These are phyloP conservation scores for Cucumis sativus DNA, from an alignment of 306 rosid genomes.

Conservation along the genomic window Cucumber_9930_V3 NC_026660.2:25361001-25361500, in stretches of 20 bases:
- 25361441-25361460: neutral
- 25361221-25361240: conserved; percentile 63
- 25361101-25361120: conserved; percentile 15
- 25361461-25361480: conserved; percentile 17
- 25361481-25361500: neutral
- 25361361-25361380: conserved; percentile 42
- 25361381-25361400: conserved; percentile 50
- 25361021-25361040: conserved; percentile 49
- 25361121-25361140: no score
- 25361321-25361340: conserved; percentile 50
- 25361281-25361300: neutral
- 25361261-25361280: conserved; percentile 21
- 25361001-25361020: conserved; percentile 37
- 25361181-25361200: conserved; percentile 8
- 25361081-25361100: conserved; percentile 15
- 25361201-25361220: conserved; percentile 20
- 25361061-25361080: conserved; percentile 24
- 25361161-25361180: neutral
- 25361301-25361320: conserved; percentile 10
- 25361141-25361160: neutral
- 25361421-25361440: conserved; percentile 17
- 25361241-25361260: conserved; percentile 22
- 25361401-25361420: conserved; percentile 32
- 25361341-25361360: conserved; percentile 21
- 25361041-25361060: conserved; percentile 46